Conservation (phyloP, 73 alveolate species). For the Symbiodinium natans region DNA sequence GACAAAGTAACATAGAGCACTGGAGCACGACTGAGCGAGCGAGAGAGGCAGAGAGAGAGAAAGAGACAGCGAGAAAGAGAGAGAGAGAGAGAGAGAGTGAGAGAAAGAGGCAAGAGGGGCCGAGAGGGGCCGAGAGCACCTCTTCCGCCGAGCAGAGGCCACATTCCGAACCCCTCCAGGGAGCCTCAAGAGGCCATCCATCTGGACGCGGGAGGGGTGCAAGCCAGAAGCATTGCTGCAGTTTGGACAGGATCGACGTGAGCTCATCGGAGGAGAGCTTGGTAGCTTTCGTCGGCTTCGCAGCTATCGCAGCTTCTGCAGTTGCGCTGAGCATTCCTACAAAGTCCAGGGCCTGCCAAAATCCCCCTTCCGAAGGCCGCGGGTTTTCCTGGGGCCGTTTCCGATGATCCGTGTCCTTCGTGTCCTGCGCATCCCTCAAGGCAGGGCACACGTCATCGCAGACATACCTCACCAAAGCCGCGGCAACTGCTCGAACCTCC, state of each 20-base stretch:
- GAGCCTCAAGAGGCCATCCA: conserved; percentile 87
- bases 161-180: conserved; percentile 43
- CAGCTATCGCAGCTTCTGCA: not conserved
- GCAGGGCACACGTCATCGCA: conserved; percentile 38
- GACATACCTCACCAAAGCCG: conserved; percentile 65
- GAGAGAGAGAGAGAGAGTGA: too few species aligned
- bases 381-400: too few species aligned
- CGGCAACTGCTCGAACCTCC: conserved; percentile 33
- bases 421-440: not conserved
- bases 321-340: not conserved
- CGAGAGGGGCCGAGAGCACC: too few species aligned
- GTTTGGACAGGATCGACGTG: conserved; percentile 79
- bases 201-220: conserved; percentile 41
- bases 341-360: conserved; percentile 10
- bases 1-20: not conserved
- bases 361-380: not conserved
- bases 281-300: not conserved
- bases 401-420: not conserved
- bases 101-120: too few species aligned
- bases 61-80: too few species aligned
- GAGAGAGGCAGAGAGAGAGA: too few species aligned
- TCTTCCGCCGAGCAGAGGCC: conserved; percentile 87
- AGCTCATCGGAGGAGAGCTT: conserved; percentile 37
- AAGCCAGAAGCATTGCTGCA: conserved; percentile 70
- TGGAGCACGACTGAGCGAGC: too few species aligned